Evolutionary conservation across 73 alveolate species (phyloP), one percentile per base, ranked within the genome.

Genomic region (Paramecium tetraurelia): DNA sequence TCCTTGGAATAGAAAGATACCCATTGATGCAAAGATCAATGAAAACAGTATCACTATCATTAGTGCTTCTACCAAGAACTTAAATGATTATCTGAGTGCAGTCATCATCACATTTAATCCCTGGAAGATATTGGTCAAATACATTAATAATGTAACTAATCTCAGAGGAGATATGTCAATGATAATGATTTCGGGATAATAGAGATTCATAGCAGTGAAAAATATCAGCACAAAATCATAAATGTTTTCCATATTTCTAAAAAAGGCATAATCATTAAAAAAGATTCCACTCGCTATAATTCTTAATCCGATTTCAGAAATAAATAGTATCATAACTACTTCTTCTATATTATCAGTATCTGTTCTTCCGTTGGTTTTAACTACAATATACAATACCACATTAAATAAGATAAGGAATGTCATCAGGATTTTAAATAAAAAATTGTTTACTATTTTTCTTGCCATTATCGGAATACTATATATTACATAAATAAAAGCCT

Each of bases 21-120:
- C 90, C 43, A 80, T 80, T 11, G 44, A 22, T 21, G 90, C 90
- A 46, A 80, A 80, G n/a, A 80, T 41, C 33, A 80, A 22, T 18
- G 76, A 43, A 16, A 48, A 80, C 7, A 80, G 14, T n/a, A 46
- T 31, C 7, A 80, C 90, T 44, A 80, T 24, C 48, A 80, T 41
- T 7, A 48, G 16, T 21, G 90, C 76, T 80, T 80, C 90, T 3
- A 46, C 43, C 6, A 80, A 22, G 46, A 20, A 48, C 14, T 41
- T 44, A 0, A 80, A 14, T 6, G 90, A 80, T 44, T 41, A 11
- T 24, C 14, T 41, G n/a, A 80, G 24, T 2, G 90, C 90, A 5
- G 35, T 46, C 31, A 80, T 41, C 90, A 80, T 80, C 5, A 44
- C 75, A 22, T 46, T 48, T 10, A 80, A 24, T 20, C 84, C 84